Evolutionary conservation across 257 asterid genomes (phyloP).

Genomic region (Lavandula angustifolia): DNA sequence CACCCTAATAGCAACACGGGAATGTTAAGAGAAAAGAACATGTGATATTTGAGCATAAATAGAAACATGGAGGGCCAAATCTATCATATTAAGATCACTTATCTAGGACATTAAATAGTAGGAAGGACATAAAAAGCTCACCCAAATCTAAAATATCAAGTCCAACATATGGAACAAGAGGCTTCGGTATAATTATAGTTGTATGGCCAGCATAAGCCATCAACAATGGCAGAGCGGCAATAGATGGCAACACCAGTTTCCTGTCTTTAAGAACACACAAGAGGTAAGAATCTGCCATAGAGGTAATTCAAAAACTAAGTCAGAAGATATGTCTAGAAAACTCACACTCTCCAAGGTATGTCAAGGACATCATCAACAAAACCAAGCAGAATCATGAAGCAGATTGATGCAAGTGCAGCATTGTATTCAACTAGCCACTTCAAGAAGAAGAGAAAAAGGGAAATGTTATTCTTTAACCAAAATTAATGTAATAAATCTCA

Average conservation of each 20-base stretch:
- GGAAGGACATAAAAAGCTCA: constrained; percentile 25
- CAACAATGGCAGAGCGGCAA: constrained; percentile 87
- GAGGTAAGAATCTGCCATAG: constrained; percentile 31
- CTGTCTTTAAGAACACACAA: constrained; percentile 52
- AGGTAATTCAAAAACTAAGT: constrained; percentile 2
- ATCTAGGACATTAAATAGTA: background rate
- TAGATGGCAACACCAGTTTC: constrained; percentile 79
- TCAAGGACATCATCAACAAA: constrained; percentile 98
- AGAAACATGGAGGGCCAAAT: background rate
- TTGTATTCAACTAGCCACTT: constrained; percentile 99
- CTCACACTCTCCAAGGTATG: constrained; percentile 99
- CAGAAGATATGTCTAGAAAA: constrained; percentile 26
- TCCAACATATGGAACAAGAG: constrained; percentile 69
- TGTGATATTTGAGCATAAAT: too few species aligned
- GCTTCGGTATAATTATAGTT: constrained; percentile 83
- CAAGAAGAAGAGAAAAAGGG: constrained; percentile 12
- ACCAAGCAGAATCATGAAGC: constrained; percentile 96
- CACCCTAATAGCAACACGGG: constrained; percentile 54
- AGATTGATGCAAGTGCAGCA: constrained; percentile 91
- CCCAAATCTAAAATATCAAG: constrained; percentile 71
- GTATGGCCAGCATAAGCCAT: constrained; percentile 98
- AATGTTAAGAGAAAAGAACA: constrained; percentile 21
- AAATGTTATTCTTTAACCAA: constrained; percentile 25
- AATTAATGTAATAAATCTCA: background rate
- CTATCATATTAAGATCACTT: background rate